A percentile compares a stretch with the other conserved stretches of the same genome.
phyloP scores from a whole-genome alignment of 1,284 basidiomycete species.

The Trametes polyzona region DNA sequence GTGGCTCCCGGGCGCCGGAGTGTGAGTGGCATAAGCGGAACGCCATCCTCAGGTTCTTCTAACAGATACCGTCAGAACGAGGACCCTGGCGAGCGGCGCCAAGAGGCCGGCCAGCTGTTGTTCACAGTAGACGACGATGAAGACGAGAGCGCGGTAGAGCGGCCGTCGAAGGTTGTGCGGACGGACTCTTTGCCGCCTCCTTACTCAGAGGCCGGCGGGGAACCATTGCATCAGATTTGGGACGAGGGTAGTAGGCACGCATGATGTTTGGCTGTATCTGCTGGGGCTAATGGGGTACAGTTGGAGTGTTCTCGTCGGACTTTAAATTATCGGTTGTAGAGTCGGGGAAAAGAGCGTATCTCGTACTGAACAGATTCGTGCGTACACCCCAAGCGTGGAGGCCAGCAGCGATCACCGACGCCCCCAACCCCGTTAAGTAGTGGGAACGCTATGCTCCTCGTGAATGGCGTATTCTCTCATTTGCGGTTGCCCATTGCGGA shows the following conservation, averaged over 20 bases:
- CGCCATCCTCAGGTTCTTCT: neutral
- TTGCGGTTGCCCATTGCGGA: too few relatives aligned
- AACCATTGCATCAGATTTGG: constrained; percentile 16
- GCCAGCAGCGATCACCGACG: too few relatives aligned
- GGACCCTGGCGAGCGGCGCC: neutral
- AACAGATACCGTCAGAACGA: neutral
- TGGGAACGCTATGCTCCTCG: too few relatives aligned
- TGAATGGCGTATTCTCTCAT: too few relatives aligned
- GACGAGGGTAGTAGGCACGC: neutral
- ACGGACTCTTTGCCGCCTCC: constrained; percentile 13
- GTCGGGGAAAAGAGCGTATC: neutral
- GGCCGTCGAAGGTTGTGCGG: neutral
- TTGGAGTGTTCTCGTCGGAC: too few relatives aligned
- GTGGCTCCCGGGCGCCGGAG: neutral
- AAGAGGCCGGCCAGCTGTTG: constrained; percentile 7
- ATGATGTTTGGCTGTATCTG: neutral
- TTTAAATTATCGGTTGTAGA: neutral
- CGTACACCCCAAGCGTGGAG: too few relatives aligned
- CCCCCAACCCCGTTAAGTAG: too few relatives aligned
- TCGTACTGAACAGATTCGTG: neutral
- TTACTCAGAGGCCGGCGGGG: constrained; percentile 11
- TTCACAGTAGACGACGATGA: constrained; percentile 23
- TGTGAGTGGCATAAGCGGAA: neutral
- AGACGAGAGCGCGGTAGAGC: neutral
- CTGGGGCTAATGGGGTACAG: neutral